Base-by-base conservation (phyloP, 352 stramenopile species). In the Elongisporangium anandrum region DNA sequence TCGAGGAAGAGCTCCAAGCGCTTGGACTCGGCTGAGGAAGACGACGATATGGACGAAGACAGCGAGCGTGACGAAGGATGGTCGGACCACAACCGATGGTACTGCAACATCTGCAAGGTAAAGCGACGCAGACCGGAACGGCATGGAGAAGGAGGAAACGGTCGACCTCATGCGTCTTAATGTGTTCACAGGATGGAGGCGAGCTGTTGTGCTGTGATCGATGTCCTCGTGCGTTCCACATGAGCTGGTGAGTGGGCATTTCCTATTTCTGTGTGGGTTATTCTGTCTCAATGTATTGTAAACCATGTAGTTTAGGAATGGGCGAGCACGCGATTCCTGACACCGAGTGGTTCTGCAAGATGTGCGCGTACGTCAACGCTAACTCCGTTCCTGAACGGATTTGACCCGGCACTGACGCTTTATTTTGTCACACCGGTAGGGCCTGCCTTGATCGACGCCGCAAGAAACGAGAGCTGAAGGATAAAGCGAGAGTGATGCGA, bases 151-250 rank as follows among this genome's bases (percentile, higher is more conserved):
- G 23, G 19, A 4, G 1, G 17, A 60, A 53, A 54, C 6, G 26
- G 49, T 54, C 7, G n/a, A 39, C 9, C 4, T 56, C 24, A 38
- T 23, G 41, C 15, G 22, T 17, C 22, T 23, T 49, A 0, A 17
- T 29, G 22, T 60, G 17, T 23, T 10, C 21, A 21, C 19, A 61
- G 54, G 87, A 93, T 38, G 81, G 81, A 50, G 92, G 91, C 38
- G 86, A 96, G 59, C 55, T 98, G 50, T 68, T 97, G 23, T 97
- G 85, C 58, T 98, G 95, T 63, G 89, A 95, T 55, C 86, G 85
- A 17, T 98, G 95, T 65, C 94, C 94, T 15, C 67, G 93, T 56
- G 82, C 91, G 17, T 98, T 97, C 79, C 95, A 98, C 67, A 93
- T 93, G 84, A 90, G 70, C 61, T 95, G 86, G 73, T 87, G 24